phyloP scores from a whole-genome alignment of 805 yeast species.

The Hermanozyma aechmeae region DNA sequence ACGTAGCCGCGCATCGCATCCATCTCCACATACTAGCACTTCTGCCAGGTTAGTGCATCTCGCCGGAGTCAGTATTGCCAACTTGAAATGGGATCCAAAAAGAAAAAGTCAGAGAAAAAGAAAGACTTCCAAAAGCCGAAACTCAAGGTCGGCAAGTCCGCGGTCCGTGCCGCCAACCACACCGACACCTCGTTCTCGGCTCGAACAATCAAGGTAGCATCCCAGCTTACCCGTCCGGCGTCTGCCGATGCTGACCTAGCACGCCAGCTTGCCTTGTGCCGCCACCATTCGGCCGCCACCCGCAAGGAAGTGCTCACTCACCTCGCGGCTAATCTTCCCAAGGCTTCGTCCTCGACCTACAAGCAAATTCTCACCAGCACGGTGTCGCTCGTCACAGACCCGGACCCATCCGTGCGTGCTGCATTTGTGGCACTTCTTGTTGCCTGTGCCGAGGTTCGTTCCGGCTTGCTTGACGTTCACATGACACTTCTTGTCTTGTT shows the following conservation, averaged over 20 bases:
- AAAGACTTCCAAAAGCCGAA: conserved; percentile 73
- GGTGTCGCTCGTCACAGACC: conserved; percentile 60
- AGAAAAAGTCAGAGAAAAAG: conserved; percentile 53
- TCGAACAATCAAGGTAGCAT: conserved; percentile 43
- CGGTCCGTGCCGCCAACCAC: conserved; percentile 58
- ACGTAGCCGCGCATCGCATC: no score
- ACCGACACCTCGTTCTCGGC: conserved; percentile 85
- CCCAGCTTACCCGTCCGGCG: conserved; percentile 21
- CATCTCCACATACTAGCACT: no score
- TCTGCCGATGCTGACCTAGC: conserved; percentile 37
- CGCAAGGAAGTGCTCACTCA: conserved; percentile 61
- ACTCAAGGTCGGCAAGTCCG: conserved; percentile 80
- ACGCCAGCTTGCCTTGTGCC: conserved; percentile 58
- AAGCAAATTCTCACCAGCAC: conserved; percentile 50
- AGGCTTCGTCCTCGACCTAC: conserved; percentile 41
- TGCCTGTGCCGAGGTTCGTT: conserved; percentile 39
- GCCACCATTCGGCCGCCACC: conserved; percentile 63
- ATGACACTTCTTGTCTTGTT: conserved; percentile 56
- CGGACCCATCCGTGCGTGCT: conserved; percentile 54
- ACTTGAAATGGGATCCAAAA: conserved; percentile 42
- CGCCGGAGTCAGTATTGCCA: no score
- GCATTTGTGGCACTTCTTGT: conserved; percentile 40
- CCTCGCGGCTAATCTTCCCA: conserved; percentile 44
- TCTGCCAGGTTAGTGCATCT: no score
- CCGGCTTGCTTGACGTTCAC: conserved; percentile 52